phyloP scores from a whole-genome alignment of 768 basidiomycete genomes.

The Xanthoconium purpureum region DNA sequence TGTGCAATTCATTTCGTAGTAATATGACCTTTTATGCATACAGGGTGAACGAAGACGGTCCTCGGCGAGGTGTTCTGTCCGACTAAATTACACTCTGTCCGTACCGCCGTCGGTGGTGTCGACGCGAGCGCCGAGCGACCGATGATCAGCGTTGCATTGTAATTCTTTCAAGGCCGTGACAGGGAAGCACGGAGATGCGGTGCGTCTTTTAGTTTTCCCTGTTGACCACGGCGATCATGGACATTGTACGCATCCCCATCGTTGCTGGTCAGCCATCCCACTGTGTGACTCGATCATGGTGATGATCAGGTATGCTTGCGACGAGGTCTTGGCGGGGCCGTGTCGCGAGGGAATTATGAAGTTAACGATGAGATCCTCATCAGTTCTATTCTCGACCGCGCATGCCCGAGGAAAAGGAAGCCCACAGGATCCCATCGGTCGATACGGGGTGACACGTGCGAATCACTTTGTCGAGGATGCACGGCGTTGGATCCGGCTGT shows the following conservation, averaged over 20 bases:
- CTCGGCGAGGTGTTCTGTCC: constrained; percentile 14
- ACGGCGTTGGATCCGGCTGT: constrained; percentile 19
- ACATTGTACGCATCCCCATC: neutral
- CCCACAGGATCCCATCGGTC: constrained; percentile 3
- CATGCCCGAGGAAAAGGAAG: constrained; percentile 8
- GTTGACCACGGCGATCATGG: constrained; percentile 15
- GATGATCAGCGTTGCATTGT: constrained; percentile 3
- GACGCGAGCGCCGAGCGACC: neutral
- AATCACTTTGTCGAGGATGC: constrained; percentile 12
- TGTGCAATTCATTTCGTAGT: constrained; percentile 21
- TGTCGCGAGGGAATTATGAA: constrained; percentile 1
- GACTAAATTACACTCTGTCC: constrained; percentile 9
- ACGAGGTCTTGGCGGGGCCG: constrained; percentile 9
- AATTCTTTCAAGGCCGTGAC: neutral
- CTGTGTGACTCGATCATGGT: neutral
- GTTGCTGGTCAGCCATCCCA: neutral
- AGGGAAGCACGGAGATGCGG: constrained; percentile 11
- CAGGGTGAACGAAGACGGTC: constrained; percentile 8
- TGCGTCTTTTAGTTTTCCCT: neutral
- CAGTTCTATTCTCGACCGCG: constrained; percentile 9
- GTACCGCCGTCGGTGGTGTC: constrained; percentile 10
- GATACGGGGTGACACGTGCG: constrained; percentile 13
- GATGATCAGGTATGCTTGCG: constrained; percentile 1
- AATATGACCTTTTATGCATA: constrained; percentile 1
- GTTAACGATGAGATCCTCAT: constrained; percentile 17